Percentiles rank a stretch among this genome's conserved stretches.
These are phyloP conservation scores for Candida verbasci DNA, from an alignment of 805 yeast genomes.

Conservation along the genomic window DNA sequence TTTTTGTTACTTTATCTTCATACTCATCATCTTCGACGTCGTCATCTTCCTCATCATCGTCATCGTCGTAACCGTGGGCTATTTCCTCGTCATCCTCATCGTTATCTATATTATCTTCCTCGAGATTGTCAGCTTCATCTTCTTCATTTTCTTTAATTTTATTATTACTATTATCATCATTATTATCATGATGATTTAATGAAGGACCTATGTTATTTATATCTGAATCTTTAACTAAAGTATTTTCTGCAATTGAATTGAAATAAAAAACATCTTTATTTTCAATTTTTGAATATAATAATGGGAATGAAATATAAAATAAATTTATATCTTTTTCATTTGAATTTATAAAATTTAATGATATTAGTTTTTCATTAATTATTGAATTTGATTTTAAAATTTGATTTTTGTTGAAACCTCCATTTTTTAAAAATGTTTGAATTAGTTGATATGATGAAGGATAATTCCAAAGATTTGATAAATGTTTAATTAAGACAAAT, in stretches of 20 bases:
- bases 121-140: background rate
- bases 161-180: background rate
- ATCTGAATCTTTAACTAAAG: background rate
- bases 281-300: slow-evolving; percentile 16
- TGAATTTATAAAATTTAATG: slow-evolving; percentile 15
- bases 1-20: slow-evolving; percentile 6
- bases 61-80: slow-evolving; percentile 1
- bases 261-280: slow-evolving; percentile 17
- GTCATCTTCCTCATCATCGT: slow-evolving; percentile 4
- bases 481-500: slow-evolving; percentile 26
- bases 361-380: slow-evolving; percentile 21
- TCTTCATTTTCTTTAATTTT: background rate
- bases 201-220: too few species aligned
- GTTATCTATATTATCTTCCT: slow-evolving; percentile 2
- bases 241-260: background rate
- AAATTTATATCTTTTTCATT: slow-evolving; percentile 15
- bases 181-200: background rate
- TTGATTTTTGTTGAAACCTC: slow-evolving; percentile 15
- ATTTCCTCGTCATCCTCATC: slow-evolving; percentile 4
- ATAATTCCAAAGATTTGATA: slow-evolving; percentile 32
- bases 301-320: slow-evolving; percentile 23
- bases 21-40: slow-evolving; percentile 6
- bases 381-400: slow-evolving; percentile 14
- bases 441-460: slow-evolving; percentile 42
- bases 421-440: slow-evolving; percentile 18